These are phyloP conservation scores for Ophiocordyceps camponoti-floridani DNA, from an alignment of 2,329 filamentous ascomycete species.

Conservation along the genomic window DNA sequence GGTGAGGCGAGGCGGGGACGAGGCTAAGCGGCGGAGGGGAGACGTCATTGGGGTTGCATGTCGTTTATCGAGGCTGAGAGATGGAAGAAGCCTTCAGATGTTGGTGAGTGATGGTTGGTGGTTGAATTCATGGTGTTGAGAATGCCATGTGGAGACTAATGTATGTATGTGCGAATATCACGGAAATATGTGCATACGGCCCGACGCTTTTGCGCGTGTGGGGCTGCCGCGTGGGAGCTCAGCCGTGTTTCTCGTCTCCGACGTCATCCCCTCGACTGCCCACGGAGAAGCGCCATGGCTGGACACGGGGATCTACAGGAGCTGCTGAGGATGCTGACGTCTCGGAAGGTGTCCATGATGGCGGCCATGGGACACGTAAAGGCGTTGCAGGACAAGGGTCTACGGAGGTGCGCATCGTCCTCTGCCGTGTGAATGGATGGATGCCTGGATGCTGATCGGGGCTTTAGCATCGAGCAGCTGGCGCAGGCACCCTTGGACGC, in stretches of 20 bases:
- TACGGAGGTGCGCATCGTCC: slow-evolving; percentile 29
- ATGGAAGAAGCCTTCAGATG: too few relatives aligned
- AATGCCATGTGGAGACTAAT: too few relatives aligned
- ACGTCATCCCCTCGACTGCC: background rate
- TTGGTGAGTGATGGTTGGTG: too few relatives aligned
- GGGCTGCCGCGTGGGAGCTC: background rate
- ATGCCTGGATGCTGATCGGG: too few relatives aligned
- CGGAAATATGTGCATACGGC: too few relatives aligned
- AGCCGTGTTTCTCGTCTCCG: background rate
- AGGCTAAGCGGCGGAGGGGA: too few relatives aligned
- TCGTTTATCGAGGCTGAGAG: too few relatives aligned
- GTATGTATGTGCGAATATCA: too few relatives aligned
- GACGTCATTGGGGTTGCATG: too few relatives aligned
- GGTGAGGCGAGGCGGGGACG: too few relatives aligned
- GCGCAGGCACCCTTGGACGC: slow-evolving; percentile 26
- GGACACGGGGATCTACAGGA: slow-evolving; percentile 42
- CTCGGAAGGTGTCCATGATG: slow-evolving; percentile 40
- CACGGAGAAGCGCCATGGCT: slow-evolving; percentile 23
- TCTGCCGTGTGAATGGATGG: background rate
- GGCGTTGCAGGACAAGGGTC: slow-evolving; percentile 32
- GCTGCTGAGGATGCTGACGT: slow-evolving; percentile 39
- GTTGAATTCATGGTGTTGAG: too few relatives aligned
- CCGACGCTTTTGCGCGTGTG: slow-evolving; percentile 1
- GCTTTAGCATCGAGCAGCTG: slow-evolving; percentile 37
- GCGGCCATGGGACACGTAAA: slow-evolving; percentile 40